Conservation (phyloP, 768 basidiomycete species). For the Psilocybe tampanensis region DNA sequence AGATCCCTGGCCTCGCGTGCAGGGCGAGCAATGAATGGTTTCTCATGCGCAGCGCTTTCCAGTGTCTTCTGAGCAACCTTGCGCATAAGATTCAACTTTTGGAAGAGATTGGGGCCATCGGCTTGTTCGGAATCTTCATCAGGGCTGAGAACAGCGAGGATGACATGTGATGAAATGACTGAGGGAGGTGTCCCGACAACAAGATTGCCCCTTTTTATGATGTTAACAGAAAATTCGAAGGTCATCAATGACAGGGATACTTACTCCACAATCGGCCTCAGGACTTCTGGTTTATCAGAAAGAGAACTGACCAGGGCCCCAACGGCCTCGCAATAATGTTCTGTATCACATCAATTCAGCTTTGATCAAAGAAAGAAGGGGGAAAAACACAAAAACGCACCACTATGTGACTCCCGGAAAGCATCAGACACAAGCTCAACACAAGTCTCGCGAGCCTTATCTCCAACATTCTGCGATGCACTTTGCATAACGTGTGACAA, state of each 20-base stretch:
- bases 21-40: conserved; percentile 72
- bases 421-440: conserved; percentile 78
- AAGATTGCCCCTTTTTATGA: conserved; percentile 54
- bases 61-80: conserved; percentile 74
- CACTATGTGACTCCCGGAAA: conserved; percentile 73
- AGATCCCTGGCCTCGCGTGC: conserved; percentile 83
- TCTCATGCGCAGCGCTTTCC: conserved; percentile 69
- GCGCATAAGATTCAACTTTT: conserved; percentile 60
- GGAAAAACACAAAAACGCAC: conserved; percentile 41
- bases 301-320: conserved; percentile 66
- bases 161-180: conserved; percentile 58
- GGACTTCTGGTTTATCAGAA: conserved; percentile 59
- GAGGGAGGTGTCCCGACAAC: conserved; percentile 70
- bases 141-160: conserved; percentile 53
- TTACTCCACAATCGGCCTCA: conserved; percentile 70
- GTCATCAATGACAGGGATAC: conserved; percentile 26
- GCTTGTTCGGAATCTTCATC: conserved; percentile 46
- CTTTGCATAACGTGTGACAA: conserved; percentile 74
- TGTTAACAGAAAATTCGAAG: background rate
- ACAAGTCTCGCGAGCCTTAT: conserved; percentile 71
- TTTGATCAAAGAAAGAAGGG: conserved; percentile 9
- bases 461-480: conserved; percentile 75
- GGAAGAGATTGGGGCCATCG: conserved; percentile 57
- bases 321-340: conserved; percentile 68
- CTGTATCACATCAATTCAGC: conserved; percentile 35